Percentiles rank a stretch among this genome's conserved stretches.
Evolutionary conservation across 371 early-diverging fungal genomes (phyloP).

Genomic region (Mortierella sp.): DNA sequence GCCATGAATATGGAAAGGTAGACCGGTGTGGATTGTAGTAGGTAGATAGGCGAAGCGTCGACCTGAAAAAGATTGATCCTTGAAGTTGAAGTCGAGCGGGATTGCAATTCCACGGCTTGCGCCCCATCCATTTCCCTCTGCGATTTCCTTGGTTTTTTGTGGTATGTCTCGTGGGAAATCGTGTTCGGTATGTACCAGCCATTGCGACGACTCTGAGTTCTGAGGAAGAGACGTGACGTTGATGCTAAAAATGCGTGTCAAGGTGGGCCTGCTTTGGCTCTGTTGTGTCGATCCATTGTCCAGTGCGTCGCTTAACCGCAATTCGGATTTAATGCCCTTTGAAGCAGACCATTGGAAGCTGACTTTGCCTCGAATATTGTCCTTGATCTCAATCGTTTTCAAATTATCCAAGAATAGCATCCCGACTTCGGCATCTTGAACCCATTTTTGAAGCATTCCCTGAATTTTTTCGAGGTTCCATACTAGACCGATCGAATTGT

Average conservation of each 20-base stretch:
- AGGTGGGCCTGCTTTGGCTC: background rate
- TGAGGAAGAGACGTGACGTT: too few relatives aligned
- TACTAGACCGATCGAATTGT: background rate
- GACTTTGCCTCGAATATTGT: too few relatives aligned
- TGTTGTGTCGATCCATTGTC: too few relatives aligned
- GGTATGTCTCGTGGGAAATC: background rate
- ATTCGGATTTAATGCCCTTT: background rate
- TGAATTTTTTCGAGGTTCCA: slow-evolving; percentile 16
- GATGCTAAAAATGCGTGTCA: slow-evolving; percentile 1
- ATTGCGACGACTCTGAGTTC: background rate
- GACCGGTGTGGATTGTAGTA: slow-evolving; percentile 20
- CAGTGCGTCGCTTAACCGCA: background rate
- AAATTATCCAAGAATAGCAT: slow-evolving; percentile 49
- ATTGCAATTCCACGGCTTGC: slow-evolving; percentile 23
- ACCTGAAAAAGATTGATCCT: slow-evolving; percentile 2
- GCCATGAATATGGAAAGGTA: slow-evolving; percentile 53
- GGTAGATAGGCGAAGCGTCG: slow-evolving; percentile 43
- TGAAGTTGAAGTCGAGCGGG: background rate
- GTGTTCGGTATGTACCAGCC: slow-evolving; percentile 15
- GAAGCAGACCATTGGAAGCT: too few relatives aligned
- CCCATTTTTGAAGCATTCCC: slow-evolving; percentile 19
- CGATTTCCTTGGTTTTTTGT: background rate
- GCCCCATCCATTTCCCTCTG: slow-evolving; percentile 6
- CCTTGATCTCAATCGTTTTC: slow-evolving; percentile 22
- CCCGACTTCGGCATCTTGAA: slow-evolving; percentile 23